These are phyloP conservation scores for Clavariopsis aquatica DNA, from an alignment of 495 filamentous ascomycete species.

Conservation along the genomic window DNA sequence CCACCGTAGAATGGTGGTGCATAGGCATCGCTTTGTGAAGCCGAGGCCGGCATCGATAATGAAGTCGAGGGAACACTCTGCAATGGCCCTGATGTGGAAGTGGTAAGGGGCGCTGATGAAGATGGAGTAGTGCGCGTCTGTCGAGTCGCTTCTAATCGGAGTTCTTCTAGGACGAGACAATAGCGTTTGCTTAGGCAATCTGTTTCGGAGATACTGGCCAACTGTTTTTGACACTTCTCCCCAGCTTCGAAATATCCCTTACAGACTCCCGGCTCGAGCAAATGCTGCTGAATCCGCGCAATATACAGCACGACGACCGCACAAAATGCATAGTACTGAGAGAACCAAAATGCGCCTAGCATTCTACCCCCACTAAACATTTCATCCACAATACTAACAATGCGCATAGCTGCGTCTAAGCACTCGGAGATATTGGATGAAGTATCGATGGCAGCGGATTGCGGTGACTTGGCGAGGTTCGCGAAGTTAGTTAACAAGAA, in stretches of 20 bases:
- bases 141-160: constrained; percentile 18
- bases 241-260: constrained; percentile 26
- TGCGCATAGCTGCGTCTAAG: constrained; percentile 25
- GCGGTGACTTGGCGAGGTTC: constrained; percentile 1
- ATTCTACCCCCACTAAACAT: constrained; percentile 15
- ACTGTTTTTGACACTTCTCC: constrained; percentile 22
- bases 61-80: not conserved
- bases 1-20: not conserved
- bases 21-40: constrained; percentile 22
- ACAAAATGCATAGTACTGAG: constrained; percentile 31
- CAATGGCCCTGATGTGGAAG: too few species aligned
- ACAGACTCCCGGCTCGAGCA: constrained; percentile 23
- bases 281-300: constrained; percentile 25
- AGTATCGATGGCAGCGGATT: constrained; percentile 15
- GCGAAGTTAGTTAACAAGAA: constrained; percentile 30
- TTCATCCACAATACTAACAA: constrained; percentile 25
- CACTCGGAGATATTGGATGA: constrained; percentile 10
- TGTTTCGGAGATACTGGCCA: constrained; percentile 8
- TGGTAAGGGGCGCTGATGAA: not conserved
- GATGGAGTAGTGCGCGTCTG: constrained; percentile 4
- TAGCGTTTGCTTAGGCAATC: constrained; percentile 26
- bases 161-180: constrained; percentile 30
- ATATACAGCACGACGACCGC: constrained; percentile 31
- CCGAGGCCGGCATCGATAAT: not conserved
- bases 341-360: constrained; percentile 32